Conservation (phyloP, 805 yeast species). For the Spathaspora boniae region DNA sequence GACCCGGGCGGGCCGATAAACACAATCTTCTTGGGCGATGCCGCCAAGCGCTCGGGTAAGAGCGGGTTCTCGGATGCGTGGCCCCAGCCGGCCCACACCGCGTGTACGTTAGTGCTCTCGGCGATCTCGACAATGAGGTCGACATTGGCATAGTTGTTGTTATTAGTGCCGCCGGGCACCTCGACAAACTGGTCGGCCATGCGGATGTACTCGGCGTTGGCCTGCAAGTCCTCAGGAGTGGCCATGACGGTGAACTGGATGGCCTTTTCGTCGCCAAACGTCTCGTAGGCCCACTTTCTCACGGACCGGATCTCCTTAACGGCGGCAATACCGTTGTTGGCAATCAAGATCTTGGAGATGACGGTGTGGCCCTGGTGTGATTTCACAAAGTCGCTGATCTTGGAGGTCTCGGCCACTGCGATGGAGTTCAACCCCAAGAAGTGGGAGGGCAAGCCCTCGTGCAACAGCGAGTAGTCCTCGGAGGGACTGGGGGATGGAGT, state of each 20-base stretch:
- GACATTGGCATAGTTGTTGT: constrained; percentile 97
- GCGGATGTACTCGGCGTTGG: constrained; percentile 95
- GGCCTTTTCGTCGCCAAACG: constrained; percentile 94
- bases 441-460: constrained; percentile 55
- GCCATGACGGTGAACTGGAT: constrained; percentile 98
- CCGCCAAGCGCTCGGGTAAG: constrained; percentile 90
- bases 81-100: constrained; percentile 99
- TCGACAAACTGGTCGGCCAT: constrained; percentile 99
- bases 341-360: constrained; percentile 81
- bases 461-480: constrained; percentile 24
- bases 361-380: constrained; percentile 94
- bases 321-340: constrained; percentile 99
- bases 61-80: constrained; percentile 99
- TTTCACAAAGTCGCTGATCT: constrained; percentile 79
- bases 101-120: constrained; percentile 93
- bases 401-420: constrained; percentile 71
- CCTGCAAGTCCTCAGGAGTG: constrained; percentile 97
- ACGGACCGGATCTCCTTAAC: constrained; percentile 97
- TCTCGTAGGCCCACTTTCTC: constrained; percentile 98
- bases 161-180: constrained; percentile 99
- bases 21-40: constrained; percentile 84
- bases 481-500: constrained; percentile 4
- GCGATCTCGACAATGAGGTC: constrained; percentile 96
- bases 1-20: constrained; percentile 99
- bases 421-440: constrained; percentile 82